Base-by-base conservation (phyloP, 176 grass and related monocot species). In the barley (Hordeum vulgare) region DNA sequence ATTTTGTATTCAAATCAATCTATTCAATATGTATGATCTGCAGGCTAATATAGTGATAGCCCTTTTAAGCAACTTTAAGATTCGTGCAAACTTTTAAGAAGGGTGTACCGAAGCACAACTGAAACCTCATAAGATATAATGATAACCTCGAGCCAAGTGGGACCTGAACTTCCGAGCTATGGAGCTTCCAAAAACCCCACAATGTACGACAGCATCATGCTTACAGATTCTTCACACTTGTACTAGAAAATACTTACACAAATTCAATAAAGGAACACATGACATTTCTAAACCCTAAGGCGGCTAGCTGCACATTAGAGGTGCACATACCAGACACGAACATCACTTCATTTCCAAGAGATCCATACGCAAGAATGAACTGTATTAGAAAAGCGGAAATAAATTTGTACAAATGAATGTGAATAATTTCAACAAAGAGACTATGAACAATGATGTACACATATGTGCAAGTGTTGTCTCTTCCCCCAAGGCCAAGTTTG, bases 401-500 rank as follows among this genome's bases (percentile, higher is more conserved):
- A 35, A 84, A 76, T 67, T 54, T 76, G 61, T 54, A 76, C 33
- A 76, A 66, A 56, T 66, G 59, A 84, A 76, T 21, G 20, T 45
- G 20, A 53, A 40, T 42, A 73, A 26, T 77, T 36, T 40, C 21
- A 35, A 56, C 15, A 35, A 45, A 44, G 26, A 20, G 69, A 70
- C 21, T 85, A 54, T 57, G 37, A 49, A 76, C 61, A 78, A 47
- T 73, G 66, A 81, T 54, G 15, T 90, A 79, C 59, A 61, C 14
- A 60, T 84, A 80, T 67, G 75, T 80, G 68, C 81, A 80, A 26
- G 45, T 86, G 68, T 56, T 1, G 31, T 40, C 20, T 21, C 42
- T 28, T 15, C 69, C 40, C 31, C 14, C 70, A 74, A 4, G 24
- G 70, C 25, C 25, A 29, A 74, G 70, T 44, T 74, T 67, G 66